phyloP scores from a whole-genome alignment of 495 filamentous ascomycete genomes.

The Lasiosphaeria miniovina region DNA sequence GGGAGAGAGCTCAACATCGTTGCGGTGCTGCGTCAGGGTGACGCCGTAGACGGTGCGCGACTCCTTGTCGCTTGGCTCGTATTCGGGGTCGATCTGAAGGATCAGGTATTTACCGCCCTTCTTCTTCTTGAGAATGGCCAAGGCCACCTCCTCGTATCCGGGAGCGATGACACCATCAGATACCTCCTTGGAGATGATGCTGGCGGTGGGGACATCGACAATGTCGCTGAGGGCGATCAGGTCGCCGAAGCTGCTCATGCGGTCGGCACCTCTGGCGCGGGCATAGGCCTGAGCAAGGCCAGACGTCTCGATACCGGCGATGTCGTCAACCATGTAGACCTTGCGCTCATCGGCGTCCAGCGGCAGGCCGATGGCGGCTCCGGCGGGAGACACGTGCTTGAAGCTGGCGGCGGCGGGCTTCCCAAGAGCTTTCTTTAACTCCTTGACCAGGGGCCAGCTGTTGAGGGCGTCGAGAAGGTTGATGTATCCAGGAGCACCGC shows the following conservation, averaged over 20 bases:
- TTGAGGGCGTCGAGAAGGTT: constrained; percentile 96
- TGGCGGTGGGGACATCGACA: constrained; percentile 87
- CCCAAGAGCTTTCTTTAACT: constrained; percentile 82
- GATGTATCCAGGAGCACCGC: constrained; percentile 90
- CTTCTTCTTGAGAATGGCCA: constrained; percentile 94
- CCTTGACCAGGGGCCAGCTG: constrained; percentile 94
- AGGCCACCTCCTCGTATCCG: constrained; percentile 74
- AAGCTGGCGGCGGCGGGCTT: constrained; percentile 95
- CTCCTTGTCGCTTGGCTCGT: constrained; percentile 73
- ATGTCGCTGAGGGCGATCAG: constrained; percentile 88
- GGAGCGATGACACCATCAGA: constrained; percentile 95
- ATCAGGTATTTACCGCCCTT: constrained; percentile 97
- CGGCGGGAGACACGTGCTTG: constrained; percentile 98
- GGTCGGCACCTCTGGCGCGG: constrained; percentile 88
- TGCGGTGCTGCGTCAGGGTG: constrained; percentile 81
- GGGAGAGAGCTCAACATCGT: constrained; percentile 82
- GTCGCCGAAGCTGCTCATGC: constrained; percentile 97
- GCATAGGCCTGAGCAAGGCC: constrained; percentile 90
- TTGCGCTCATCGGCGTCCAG: constrained; percentile 84
- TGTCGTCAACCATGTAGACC: constrained; percentile 97
- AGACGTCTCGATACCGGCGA: constrained; percentile 80
- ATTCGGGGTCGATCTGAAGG: constrained; percentile 87
- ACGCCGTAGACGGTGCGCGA: constrained; percentile 85
- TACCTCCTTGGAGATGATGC: constrained; percentile 95
- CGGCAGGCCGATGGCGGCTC: constrained; percentile 87